Percentiles rank a stretch among this genome's conserved stretches.
phyloP scores from a whole-genome alignment of 345 rosid genomes.

The Combretum micranthum region DNA sequence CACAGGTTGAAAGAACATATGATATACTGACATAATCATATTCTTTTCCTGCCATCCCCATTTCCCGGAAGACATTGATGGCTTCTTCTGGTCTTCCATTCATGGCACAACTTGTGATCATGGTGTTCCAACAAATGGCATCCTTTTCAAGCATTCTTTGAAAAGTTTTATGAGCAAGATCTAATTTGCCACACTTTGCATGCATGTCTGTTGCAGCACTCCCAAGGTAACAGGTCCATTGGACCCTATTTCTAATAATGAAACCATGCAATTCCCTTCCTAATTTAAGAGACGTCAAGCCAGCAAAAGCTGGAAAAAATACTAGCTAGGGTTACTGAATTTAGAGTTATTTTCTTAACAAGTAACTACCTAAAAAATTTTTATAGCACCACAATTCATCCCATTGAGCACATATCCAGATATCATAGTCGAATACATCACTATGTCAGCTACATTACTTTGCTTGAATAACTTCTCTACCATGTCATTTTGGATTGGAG shows the following conservation, averaged over 20 bases:
- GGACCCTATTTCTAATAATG: too few species aligned
- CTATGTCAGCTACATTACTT: conserved; percentile 39
- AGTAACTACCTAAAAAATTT: conserved; percentile 57
- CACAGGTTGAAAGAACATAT: conserved; percentile 73
- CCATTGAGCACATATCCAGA: conserved; percentile 79
- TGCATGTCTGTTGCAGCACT: too few species aligned
- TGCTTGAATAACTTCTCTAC: conserved; percentile 40
- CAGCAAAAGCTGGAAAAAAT: conserved; percentile 61
- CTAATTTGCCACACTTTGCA: conserved; percentile 72
- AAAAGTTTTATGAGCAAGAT: conserved; percentile 48
- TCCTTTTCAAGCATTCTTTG: conserved; percentile 46
- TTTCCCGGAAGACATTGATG: conserved; percentile 55
- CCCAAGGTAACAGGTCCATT: too few species aligned
- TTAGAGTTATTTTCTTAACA: conserved; percentile 45
- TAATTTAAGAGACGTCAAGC: conserved; percentile 45
- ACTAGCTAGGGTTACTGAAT: conserved; percentile 62
- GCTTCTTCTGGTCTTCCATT: conserved; percentile 68
- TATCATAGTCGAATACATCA: too few species aligned
- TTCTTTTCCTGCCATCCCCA: conserved; percentile 47
- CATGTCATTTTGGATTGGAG: too few species aligned
- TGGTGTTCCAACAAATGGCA: conserved; percentile 63
- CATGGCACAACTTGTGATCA: conserved; percentile 59
- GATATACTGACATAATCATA: conserved; percentile 60
- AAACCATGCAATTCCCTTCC: too few species aligned
- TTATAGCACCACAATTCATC: conserved; percentile 41